Conservation (phyloP, 208 protist species). For the Zelonia costaricensis region DNA sequence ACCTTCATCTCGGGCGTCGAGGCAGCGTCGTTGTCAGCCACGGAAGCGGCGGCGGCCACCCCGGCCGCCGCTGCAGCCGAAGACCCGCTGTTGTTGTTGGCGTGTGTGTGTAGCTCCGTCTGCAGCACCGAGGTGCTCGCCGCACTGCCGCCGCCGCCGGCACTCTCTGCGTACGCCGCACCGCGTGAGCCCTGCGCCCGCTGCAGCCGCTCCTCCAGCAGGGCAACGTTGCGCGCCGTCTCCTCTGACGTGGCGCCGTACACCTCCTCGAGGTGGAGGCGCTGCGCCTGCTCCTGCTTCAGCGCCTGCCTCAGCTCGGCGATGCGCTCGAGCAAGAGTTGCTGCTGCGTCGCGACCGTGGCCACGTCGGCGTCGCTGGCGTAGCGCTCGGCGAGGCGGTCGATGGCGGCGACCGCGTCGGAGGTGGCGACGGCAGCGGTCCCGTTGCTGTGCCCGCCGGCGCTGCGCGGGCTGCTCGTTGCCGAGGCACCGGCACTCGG, state of each 20-base stretch:
- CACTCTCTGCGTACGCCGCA: slow-evolving; percentile 5
- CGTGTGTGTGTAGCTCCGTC: background rate
- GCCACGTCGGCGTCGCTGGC: slow-evolving; percentile 19
- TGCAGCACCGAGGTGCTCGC: background rate
- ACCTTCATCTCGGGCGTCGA: background rate
- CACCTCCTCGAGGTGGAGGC: slow-evolving; percentile 51
- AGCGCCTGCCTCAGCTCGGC: slow-evolving; percentile 31
- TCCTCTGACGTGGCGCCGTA: slow-evolving; percentile 35
- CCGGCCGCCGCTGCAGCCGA: too few species aligned
- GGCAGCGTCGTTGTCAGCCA: background rate
- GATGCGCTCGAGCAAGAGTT: slow-evolving; percentile 23
- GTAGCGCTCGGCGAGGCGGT: slow-evolving; percentile 21
- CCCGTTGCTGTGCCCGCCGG: too few species aligned
- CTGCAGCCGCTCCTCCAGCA: slow-evolving; percentile 51
- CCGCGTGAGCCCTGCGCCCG: slow-evolving; percentile 23
- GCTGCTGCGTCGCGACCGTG: slow-evolving; percentile 21
- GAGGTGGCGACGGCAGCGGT: slow-evolving; percentile 5
- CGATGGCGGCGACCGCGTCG: slow-evolving; percentile 9
- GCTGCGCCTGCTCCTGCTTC: slow-evolving; percentile 44
- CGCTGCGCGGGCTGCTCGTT: background rate
- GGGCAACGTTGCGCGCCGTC: slow-evolving; percentile 35
- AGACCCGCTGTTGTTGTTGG: too few species aligned
- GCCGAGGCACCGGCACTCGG: background rate
- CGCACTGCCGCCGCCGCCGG: background rate
- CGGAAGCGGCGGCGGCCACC: too few species aligned